Conservation (phyloP, 2,329 filamentous ascomycete genomes). For the Volutella citrinella region DNA sequence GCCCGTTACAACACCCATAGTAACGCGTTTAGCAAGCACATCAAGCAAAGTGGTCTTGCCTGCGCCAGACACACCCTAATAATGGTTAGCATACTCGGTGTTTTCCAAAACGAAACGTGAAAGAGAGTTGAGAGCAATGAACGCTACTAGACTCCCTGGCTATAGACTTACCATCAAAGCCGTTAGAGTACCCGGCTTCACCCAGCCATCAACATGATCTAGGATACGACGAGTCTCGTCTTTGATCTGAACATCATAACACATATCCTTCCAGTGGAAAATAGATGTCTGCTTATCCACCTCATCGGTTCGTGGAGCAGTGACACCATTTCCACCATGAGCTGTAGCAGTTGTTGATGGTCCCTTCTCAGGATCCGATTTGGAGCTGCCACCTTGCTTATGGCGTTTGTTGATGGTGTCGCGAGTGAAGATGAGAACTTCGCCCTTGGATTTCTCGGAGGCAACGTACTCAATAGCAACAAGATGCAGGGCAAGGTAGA, state of each 20-base stretch:
- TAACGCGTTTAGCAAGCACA: constrained; percentile 74
- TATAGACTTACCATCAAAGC: constrained; percentile 62
- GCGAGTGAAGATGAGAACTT: neutral
- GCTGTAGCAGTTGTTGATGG: no score
- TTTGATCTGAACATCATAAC: constrained; percentile 67
- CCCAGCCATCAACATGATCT: constrained; percentile 68
- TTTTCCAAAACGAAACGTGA: no score
- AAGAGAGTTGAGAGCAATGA: no score
- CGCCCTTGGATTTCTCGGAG: neutral
- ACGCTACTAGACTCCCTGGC: no score
- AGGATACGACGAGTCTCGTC: constrained; percentile 63
- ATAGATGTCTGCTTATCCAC: constrained; percentile 31
- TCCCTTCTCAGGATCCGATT: no score
- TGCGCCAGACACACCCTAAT: constrained; percentile 64
- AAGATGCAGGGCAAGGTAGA: constrained; percentile 35
- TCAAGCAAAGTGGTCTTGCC: constrained; percentile 86
- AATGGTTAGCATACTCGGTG: no score
- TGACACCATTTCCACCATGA: no score
- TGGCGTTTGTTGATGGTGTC: neutral
- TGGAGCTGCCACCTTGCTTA: no score
- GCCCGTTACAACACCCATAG: constrained; percentile 81
- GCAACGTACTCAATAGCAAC: neutral
- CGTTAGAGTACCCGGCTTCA: constrained; percentile 68
- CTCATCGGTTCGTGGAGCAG: no score
- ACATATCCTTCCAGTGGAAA: constrained; percentile 69